Conservation (phyloP, 257 asterid species). For the Petrea volubilis region DNA sequence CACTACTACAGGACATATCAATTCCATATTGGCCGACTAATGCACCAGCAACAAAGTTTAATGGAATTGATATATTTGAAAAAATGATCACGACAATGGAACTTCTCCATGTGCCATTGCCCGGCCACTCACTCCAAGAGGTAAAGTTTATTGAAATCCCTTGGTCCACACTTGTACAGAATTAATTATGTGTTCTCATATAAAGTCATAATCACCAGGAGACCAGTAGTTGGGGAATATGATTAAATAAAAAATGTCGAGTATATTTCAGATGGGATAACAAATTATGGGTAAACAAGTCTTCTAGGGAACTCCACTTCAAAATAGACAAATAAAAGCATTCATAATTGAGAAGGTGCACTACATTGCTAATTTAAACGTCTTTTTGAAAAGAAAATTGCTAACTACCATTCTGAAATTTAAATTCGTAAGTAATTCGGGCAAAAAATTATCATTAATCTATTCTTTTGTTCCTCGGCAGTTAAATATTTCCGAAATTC, state of each 20-base stretch:
- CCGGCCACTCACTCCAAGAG: background rate
- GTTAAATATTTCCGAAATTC: too few species aligned
- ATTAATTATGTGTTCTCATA: background rate
- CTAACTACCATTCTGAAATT: too few species aligned
- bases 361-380: background rate
- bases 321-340: background rate
- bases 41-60: background rate
- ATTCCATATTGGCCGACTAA: too few species aligned
- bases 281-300: background rate
- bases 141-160: background rate
- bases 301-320: too few species aligned
- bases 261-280: background rate
- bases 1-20: too few species aligned
- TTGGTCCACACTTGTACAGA: conserved; percentile 13
- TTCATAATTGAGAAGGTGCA: background rate
- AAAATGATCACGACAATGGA: background rate
- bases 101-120: background rate
- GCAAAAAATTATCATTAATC: too few species aligned
- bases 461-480: too few species aligned
- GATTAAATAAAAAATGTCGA: background rate
- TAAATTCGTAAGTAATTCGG: too few species aligned
- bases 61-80: background rate
- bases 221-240: background rate
- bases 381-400: too few species aligned
- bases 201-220: background rate